Evolutionary conservation across 2,329 filamentous ascomycete genomes (phyloP).

Genomic region (Cladosporium sp.): DNA sequence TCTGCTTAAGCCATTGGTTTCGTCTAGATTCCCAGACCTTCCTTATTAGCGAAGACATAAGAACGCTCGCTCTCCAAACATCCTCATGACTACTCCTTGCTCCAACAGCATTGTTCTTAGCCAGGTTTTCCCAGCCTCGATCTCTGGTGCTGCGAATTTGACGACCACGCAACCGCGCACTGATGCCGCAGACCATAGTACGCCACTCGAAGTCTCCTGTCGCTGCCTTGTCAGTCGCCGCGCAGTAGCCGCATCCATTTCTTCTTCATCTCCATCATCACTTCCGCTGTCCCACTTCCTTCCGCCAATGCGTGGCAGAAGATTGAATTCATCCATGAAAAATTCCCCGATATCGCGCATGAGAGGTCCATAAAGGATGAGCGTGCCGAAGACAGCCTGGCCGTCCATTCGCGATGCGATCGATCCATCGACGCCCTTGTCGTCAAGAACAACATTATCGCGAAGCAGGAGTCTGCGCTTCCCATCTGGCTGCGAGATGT

Average conservation of each 20-base stretch:
- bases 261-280: conserved; percentile 35
- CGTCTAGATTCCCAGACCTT: no score
- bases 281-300: conserved; percentile 61
- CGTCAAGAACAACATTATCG: conserved; percentile 70
- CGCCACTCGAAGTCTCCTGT: conserved; percentile 54
- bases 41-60: conserved; percentile 63
- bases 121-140: conserved; percentile 80
- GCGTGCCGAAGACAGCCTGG: conserved; percentile 74
- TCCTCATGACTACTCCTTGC: conserved; percentile 65
- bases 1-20: no score
- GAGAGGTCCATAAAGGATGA: conserved; percentile 73
- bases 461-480: conserved; percentile 65
- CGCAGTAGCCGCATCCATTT: conserved; percentile 36
- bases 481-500: conserved; percentile 44
- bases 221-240: conserved; percentile 42
- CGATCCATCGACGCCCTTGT: conserved; percentile 25
- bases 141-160: conserved; percentile 79
- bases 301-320: conserved; percentile 75
- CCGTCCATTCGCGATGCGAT: conserved; percentile 62
- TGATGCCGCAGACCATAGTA: conserved; percentile 79
- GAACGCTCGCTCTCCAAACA: conserved; percentile 77
- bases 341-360: conserved; percentile 65
- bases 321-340: conserved; percentile 74
- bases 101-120: conserved; percentile 68
- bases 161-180: conserved; percentile 82